phyloP scores from a whole-genome alignment of 2,329 filamentous ascomycete genomes.

The Chaetomium olivaceum region DNA sequence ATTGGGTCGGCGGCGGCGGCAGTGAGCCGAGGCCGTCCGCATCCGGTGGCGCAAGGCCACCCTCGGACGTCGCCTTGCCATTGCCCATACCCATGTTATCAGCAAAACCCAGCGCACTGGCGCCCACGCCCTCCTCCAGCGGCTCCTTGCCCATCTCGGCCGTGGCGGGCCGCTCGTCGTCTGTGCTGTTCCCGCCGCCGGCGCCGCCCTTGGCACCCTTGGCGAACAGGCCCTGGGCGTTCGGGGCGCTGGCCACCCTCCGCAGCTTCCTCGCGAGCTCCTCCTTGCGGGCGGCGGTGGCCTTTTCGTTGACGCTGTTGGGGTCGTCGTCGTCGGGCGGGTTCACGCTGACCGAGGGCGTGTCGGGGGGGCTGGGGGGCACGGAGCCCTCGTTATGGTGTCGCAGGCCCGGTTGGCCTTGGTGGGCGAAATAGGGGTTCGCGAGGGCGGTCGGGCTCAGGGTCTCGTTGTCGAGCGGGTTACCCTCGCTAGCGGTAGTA shows the following conservation, averaged over 20 bases:
- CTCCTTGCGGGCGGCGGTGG: slow-evolving; percentile 68
- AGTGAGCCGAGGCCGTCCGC: slow-evolving; percentile 61
- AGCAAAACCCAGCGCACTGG: slow-evolving; percentile 46
- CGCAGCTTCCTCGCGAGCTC: slow-evolving; percentile 90
- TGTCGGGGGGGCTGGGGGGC: slow-evolving; percentile 89
- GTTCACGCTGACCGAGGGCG: slow-evolving; percentile 74
- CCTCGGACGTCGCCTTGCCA: slow-evolving; percentile 42
- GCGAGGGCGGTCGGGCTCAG: slow-evolving; percentile 90
- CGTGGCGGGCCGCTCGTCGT: slow-evolving; percentile 69
- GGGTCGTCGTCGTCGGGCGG: slow-evolving; percentile 65
- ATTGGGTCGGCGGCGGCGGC: slow-evolving; percentile 67
- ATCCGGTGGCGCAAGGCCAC: slow-evolving; percentile 45
- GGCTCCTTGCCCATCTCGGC: slow-evolving; percentile 86
- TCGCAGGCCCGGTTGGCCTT: slow-evolving; percentile 87
- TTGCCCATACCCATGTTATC: slow-evolving; percentile 46
- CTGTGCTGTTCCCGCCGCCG: not conserved
- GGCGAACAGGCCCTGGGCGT: slow-evolving; percentile 87
- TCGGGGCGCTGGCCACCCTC: slow-evolving; percentile 92
- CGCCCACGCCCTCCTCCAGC: slow-evolving; percentile 57
- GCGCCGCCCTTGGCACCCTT: slow-evolving; percentile 51
- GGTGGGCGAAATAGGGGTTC: slow-evolving; percentile 96
- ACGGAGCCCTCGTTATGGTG: slow-evolving; percentile 95
- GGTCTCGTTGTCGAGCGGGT: slow-evolving; percentile 83
- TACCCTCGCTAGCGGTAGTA: slow-evolving; percentile 90
- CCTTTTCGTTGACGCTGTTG: slow-evolving; percentile 57